Conservation (phyloP, 2,329 filamentous ascomycete species). For the Verticillium albo-atrum region DNA sequence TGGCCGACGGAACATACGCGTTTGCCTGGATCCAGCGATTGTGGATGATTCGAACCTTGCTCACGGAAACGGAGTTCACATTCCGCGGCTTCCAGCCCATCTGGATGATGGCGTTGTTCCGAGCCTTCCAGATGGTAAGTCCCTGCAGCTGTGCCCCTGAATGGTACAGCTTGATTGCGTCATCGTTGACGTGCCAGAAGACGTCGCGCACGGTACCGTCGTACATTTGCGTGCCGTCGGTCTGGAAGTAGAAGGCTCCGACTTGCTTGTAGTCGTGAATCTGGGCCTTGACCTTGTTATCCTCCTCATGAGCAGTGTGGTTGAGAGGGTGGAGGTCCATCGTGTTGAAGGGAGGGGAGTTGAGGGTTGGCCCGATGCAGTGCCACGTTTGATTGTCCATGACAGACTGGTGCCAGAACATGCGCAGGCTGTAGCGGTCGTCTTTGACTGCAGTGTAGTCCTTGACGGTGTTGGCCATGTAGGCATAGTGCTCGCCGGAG, state of each 20-base stretch:
- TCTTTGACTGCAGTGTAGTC: slow-evolving; percentile 21
- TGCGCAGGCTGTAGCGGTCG: slow-evolving; percentile 21
- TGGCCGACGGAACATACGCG: slow-evolving; percentile 13
- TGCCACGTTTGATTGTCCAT: slow-evolving; percentile 18
- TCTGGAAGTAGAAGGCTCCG: slow-evolving; percentile 30
- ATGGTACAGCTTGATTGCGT: slow-evolving; percentile 30
- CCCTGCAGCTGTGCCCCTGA: slow-evolving; percentile 17
- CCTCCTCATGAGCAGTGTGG: slow-evolving; percentile 5
- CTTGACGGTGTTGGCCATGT: slow-evolving; percentile 26
- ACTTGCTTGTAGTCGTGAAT: slow-evolving; percentile 32
- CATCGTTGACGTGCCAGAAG: slow-evolving; percentile 30
- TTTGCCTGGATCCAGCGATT: slow-evolving; percentile 15
- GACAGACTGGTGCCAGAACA: slow-evolving; percentile 21
- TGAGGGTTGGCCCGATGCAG: slow-evolving; percentile 22
- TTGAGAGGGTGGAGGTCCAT: slow-evolving; percentile 24
- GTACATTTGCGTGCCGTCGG: slow-evolving; percentile 30
- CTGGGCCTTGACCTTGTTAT: slow-evolving; percentile 11
- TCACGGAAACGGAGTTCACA: slow-evolving; percentile 19
- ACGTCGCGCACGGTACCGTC: slow-evolving; percentile 22
- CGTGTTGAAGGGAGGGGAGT: slow-evolving; percentile 29
- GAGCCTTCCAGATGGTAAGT: slow-evolving; percentile 24
- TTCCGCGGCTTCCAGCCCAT: slow-evolving; percentile 27
- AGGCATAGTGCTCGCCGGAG: slow-evolving; percentile 32
- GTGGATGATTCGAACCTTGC: slow-evolving; percentile 21
- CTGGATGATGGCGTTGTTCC: slow-evolving; percentile 27